Percentiles rank a stretch among this genome's conserved stretches.
These are phyloP conservation scores for Penicillium sp. DNA, from an alignment of 2,329 filamentous ascomycete genomes.

Conservation along the genomic window DNA sequence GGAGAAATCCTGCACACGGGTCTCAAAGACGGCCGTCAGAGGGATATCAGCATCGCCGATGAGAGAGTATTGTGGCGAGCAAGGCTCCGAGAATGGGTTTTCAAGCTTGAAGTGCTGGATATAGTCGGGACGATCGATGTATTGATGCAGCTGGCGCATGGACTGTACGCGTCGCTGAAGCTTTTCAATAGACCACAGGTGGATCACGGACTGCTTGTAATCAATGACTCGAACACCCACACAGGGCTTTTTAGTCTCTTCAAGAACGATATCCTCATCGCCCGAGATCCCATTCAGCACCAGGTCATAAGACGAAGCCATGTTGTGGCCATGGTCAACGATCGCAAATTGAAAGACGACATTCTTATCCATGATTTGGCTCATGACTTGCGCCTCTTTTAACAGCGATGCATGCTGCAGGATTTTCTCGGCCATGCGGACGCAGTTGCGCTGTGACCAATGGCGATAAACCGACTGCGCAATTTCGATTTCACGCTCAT, in stretches of 20 bases:
- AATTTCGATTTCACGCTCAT: constrained; percentile 71
- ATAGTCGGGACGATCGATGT: constrained; percentile 93
- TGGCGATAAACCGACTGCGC: constrained; percentile 70
- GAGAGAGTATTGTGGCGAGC: constrained; percentile 89
- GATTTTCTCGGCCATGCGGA: constrained; percentile 90
- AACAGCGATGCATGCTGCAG: constrained; percentile 84
- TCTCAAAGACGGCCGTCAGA: constrained; percentile 89
- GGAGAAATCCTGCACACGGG: constrained; percentile 89
- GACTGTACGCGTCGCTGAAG: constrained; percentile 81
- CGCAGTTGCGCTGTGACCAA: constrained; percentile 85
- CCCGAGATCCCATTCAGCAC: constrained; percentile 87
- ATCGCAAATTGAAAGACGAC: constrained; percentile 95
- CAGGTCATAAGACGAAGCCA: constrained; percentile 95
- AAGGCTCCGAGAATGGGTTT: constrained; percentile 89
- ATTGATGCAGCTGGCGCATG: constrained; percentile 98
- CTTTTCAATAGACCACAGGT: constrained; percentile 94
- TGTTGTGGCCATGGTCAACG: constrained; percentile 82
- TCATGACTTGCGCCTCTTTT: constrained; percentile 98
- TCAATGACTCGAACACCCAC: constrained; percentile 89
- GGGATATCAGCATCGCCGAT: constrained; percentile 93
- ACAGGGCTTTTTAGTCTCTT: constrained; percentile 83
- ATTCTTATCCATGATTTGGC: constrained; percentile 89
- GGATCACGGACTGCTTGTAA: constrained; percentile 82
- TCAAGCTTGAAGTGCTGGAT: constrained; percentile 89
- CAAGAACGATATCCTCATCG: constrained; percentile 82